Conservation (phyloP, 1,284 basidiomycete species). For the Boletellus sp. region DNA sequence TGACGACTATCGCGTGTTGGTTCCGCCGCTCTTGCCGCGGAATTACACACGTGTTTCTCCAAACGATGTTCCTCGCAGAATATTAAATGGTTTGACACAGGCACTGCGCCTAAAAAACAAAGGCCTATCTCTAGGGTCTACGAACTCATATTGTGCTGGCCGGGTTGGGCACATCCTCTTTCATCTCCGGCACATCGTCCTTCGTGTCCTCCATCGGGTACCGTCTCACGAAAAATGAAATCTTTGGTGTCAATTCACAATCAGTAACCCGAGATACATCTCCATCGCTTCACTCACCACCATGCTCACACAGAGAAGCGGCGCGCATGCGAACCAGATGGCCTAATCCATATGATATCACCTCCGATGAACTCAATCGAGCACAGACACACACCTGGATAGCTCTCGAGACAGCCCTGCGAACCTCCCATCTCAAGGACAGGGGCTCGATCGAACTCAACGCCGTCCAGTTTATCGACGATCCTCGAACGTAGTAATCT, state of each 20-base stretch:
- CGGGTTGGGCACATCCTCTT: no score
- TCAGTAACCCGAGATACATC: conserved; percentile 21
- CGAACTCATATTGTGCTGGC: no score
- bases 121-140: no score
- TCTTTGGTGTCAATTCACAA: conserved; percentile 24
- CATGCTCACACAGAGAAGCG: conserved; percentile 52
- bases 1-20: conserved; percentile 17
- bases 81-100: no score
- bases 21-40: conserved; percentile 19
- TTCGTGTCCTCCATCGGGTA: conserved; percentile 24
- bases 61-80: no score
- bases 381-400: conserved; percentile 44
- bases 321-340: conserved; percentile 60
- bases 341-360: conserved; percentile 37
- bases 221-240: conserved; percentile 31
- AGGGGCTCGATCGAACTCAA: conserved; percentile 46
- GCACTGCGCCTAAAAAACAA: no score
- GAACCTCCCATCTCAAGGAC: conserved; percentile 38
- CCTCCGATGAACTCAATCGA: conserved; percentile 1
- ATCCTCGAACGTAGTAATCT: conserved; percentile 38
- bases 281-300: conserved; percentile 36
- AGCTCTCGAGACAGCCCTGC: conserved; percentile 48
- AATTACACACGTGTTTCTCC: conserved; percentile 26
- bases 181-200: conserved; percentile 21
- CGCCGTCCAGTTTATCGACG: conserved; percentile 50